Conservation (phyloP, 208 protist genomes). For the Wallacemonas sp. region DNA sequence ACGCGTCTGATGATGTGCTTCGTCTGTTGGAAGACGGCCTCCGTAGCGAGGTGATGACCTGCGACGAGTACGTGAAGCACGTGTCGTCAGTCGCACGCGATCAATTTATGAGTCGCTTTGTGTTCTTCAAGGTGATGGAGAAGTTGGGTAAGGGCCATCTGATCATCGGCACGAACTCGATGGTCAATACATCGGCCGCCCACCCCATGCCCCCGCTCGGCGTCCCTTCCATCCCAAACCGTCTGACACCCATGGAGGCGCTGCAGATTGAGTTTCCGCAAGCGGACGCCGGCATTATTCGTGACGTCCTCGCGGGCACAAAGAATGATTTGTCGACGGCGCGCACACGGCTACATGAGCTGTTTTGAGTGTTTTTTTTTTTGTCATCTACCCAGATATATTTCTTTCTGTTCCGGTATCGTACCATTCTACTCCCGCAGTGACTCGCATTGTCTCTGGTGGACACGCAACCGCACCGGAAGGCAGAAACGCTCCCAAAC, state of each 20-base stretch:
- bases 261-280: slow-evolving; percentile 57
- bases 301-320: slow-evolving; percentile 44
- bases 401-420: no score
- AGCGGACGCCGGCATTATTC: slow-evolving; percentile 53
- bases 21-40: slow-evolving; percentile 69
- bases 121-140: slow-evolving; percentile 51
- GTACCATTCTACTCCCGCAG: no score
- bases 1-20: slow-evolving; percentile 67
- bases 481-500: not conserved
- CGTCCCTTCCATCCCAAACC: slow-evolving; percentile 23
- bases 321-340: slow-evolving; percentile 34
- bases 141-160: slow-evolving; percentile 19
- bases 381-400: no score
- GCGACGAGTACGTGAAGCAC: slow-evolving; percentile 79
- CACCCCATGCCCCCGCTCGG: slow-evolving; percentile 1
- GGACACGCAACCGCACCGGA: no score
- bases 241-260: slow-evolving; percentile 29
- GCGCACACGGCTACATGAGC: not conserved
- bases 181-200: not conserved
- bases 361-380: not conserved
- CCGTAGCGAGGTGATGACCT: slow-evolving; percentile 51
- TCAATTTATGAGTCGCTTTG: slow-evolving; percentile 76
- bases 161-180: not conserved
- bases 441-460: no score
- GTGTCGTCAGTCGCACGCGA: slow-evolving; percentile 71